These are phyloP conservation scores for Aegilops longissima DNA, from an alignment of 176 grass and related monocot genomes.

Conservation along the genomic window DNA sequence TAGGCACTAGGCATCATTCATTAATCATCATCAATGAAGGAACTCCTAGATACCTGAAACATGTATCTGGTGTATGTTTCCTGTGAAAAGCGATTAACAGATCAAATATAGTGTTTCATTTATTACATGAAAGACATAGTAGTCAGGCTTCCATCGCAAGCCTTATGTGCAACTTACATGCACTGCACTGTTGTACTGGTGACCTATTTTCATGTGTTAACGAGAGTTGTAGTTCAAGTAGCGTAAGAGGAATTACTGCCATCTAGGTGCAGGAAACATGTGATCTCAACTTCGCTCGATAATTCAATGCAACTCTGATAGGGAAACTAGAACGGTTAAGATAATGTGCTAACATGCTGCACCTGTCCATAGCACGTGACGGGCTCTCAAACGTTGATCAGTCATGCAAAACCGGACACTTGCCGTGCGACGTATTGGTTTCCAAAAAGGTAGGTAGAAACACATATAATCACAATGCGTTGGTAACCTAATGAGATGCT, in stretches of 20 bases:
- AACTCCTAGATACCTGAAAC: neutral
- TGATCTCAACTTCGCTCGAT: neutral
- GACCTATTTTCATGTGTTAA: neutral
- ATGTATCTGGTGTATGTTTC: neutral
- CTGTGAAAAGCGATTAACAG: neutral
- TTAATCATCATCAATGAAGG: neutral
- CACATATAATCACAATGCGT: neutral
- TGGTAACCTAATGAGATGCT: neutral
- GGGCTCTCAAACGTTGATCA: neutral
- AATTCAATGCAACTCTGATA: neutral
- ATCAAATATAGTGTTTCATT: neutral
- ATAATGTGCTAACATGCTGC: neutral
- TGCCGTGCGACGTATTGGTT: neutral
- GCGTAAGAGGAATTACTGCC: neutral
- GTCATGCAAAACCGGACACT: neutral
- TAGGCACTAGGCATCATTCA: neutral
- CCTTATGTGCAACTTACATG: neutral
- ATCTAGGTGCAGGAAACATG: neutral
- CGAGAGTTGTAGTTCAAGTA: neutral
- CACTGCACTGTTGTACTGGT: neutral
- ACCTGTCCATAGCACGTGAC: neutral
- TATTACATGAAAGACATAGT: neutral
- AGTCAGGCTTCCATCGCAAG: neutral
- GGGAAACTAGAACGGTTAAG: neutral
- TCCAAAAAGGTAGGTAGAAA: neutral